phyloP scores from a whole-genome alignment of 345 rosid species.

The Xanthoceras sorbifolium region DNA sequence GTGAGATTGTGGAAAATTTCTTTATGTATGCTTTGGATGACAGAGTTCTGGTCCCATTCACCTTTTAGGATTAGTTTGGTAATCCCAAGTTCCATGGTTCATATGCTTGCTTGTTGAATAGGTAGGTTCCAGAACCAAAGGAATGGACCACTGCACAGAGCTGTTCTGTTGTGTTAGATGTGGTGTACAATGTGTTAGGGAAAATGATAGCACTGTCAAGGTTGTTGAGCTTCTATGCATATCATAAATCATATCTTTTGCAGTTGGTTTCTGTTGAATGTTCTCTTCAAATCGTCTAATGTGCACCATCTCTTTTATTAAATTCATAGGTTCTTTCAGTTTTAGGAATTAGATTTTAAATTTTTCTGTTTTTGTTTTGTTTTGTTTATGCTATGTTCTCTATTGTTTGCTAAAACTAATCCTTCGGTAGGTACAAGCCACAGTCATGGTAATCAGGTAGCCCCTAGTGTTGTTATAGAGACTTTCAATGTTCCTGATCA shows the following conservation, averaged over 20 bases:
- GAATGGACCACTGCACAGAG: not conserved
- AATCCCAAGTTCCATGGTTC: not conserved
- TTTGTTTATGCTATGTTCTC: not conserved
- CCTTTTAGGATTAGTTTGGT: not conserved
- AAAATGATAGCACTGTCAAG: not conserved
- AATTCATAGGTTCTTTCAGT: not conserved
- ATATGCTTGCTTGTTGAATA: not conserved
- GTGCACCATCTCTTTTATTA: not conserved
- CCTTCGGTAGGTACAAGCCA: conserved; percentile 44
- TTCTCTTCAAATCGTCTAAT: not conserved
- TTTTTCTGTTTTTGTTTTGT: not conserved
- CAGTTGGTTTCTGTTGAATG: not conserved
- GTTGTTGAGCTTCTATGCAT: not conserved
- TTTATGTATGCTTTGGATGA: not conserved
- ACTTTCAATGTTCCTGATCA: conserved; percentile 66
- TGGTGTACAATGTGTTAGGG: not conserved
- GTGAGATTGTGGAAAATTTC: not conserved
- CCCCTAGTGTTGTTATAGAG: conserved; percentile 65
- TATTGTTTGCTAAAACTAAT: conserved; percentile 35
- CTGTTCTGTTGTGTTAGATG: not conserved
- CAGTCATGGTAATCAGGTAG: conserved; percentile 32
- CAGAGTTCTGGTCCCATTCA: not conserved
- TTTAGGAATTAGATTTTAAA: not conserved
- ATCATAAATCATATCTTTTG: not conserved
- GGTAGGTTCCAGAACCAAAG: conserved; percentile 1